Conservation (phyloP, 2,329 filamentous ascomycete species). For the Corniculantispora saksenae region DNA sequence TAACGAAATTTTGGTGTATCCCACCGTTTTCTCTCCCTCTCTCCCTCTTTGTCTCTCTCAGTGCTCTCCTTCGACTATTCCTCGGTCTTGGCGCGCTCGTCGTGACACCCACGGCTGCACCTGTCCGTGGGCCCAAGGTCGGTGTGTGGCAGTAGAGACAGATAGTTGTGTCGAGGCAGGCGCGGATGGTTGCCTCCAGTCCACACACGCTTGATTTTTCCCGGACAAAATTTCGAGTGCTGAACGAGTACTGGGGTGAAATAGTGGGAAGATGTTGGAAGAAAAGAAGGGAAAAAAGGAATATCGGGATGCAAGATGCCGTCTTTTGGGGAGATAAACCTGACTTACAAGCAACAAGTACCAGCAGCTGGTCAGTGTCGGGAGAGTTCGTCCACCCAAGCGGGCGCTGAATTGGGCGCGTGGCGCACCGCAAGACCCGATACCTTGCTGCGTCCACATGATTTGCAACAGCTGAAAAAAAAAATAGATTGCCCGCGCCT, state of each 20-base stretch:
- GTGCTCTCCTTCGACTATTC: background rate
- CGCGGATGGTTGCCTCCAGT: background rate
- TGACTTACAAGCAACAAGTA: background rate
- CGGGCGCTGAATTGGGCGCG: background rate
- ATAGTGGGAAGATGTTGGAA: background rate
- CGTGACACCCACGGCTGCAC: constrained; percentile 4
- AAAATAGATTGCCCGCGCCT: too few species aligned
- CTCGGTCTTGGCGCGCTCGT: background rate
- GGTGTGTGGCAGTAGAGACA: background rate
- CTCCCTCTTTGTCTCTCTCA: background rate
- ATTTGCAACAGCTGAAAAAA: background rate
- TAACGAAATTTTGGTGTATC: constrained; percentile 13
- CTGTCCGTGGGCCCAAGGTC: constrained; percentile 5
- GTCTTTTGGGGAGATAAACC: background rate
- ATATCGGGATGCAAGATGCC: background rate
- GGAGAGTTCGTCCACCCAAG: background rate
- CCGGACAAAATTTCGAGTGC: background rate
- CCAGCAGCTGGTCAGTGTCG: background rate
- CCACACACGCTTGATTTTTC: background rate
- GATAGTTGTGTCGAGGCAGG: background rate
- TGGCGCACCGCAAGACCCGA: background rate
- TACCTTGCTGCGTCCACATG: background rate
- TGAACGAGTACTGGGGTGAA: background rate
- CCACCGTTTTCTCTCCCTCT: too few species aligned
- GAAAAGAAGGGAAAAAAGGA: background rate